phyloP scores from a whole-genome alignment of 2,329 filamentous ascomycete species.

The Ophiostoma sp. region DNA sequence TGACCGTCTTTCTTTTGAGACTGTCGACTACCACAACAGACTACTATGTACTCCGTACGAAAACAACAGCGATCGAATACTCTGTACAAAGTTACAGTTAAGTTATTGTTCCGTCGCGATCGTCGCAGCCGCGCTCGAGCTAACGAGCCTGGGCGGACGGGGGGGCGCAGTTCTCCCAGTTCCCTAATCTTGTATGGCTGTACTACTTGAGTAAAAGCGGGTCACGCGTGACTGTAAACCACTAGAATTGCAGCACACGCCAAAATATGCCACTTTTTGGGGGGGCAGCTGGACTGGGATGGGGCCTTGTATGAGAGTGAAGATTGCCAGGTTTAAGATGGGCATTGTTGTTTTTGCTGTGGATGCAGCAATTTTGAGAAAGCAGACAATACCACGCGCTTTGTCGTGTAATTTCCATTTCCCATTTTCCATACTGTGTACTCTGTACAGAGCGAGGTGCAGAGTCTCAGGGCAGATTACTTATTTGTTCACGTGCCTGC shows the following conservation, averaged over 20 bases:
- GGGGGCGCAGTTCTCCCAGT: constrained; percentile 14
- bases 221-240: constrained; percentile 11
- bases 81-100: constrained; percentile 3
- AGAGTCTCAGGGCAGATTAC: neutral
- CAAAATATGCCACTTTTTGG: constrained; percentile 13
- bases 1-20: constrained; percentile 12
- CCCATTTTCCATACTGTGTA: no score
- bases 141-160: constrained; percentile 18
- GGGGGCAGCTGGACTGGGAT: neutral
- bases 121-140: constrained; percentile 22
- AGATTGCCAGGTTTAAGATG: constrained; percentile 8
- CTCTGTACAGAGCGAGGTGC: neutral
- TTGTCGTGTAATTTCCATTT: neutral
- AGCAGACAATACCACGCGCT: neutral
- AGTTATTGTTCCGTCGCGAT: constrained; percentile 22
- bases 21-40: neutral
- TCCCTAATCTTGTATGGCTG: constrained; percentile 24
- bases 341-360: constrained; percentile 5
- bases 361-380: neutral
- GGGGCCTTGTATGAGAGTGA: neutral
- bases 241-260: neutral
- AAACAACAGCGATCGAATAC: neutral
- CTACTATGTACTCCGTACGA: neutral
- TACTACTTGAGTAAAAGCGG: constrained; percentile 18
- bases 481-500: neutral